Evolutionary conservation across 805 yeast species (phyloP).

Genomic region (Hanseniaspora mollemarum): DNA sequence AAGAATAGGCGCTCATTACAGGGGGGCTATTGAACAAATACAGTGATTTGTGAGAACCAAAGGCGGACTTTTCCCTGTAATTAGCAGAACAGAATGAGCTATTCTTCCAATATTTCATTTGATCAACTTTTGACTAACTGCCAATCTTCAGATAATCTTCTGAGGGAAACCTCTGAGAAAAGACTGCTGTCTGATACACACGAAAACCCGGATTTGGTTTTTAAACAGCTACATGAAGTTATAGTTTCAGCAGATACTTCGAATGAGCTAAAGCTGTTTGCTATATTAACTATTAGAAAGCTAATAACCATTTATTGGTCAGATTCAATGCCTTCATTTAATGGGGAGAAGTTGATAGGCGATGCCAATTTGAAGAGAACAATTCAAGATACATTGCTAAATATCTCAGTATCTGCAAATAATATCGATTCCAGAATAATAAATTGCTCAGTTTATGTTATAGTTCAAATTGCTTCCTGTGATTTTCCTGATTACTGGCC

Average conservation of each 20-base stretch:
- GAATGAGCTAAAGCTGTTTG: conserved; percentile 39
- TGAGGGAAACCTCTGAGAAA: conserved; percentile 44
- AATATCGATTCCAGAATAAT: conserved; percentile 48
- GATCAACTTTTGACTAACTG: conserved; percentile 25
- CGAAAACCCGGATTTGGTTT: not conserved
- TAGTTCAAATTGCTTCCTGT: conserved; percentile 73
- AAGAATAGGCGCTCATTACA: no score
- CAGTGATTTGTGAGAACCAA: no score
- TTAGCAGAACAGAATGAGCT: no score
- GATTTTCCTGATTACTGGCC: conserved; percentile 99
- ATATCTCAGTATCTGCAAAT: conserved; percentile 33
- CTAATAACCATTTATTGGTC: conserved; percentile 71
- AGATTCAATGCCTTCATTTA: conserved; percentile 63
- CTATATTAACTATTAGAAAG: conserved; percentile 55
- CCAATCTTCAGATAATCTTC: conserved; percentile 39
- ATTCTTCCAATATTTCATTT: no score
- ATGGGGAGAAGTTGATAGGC: conserved; percentile 47
- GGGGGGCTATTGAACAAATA: no score
- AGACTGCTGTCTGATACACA: conserved; percentile 29
- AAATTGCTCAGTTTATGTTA: conserved; percentile 56
- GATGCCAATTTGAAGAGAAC: conserved; percentile 38
- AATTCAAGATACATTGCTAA: conserved; percentile 43
- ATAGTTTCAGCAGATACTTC: not conserved
- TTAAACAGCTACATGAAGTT: not conserved
- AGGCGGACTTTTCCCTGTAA: no score